These are phyloP conservation scores for Xylaria bambusicola DNA, from an alignment of 495 filamentous ascomycete genomes.

Conservation along the genomic window DNA sequence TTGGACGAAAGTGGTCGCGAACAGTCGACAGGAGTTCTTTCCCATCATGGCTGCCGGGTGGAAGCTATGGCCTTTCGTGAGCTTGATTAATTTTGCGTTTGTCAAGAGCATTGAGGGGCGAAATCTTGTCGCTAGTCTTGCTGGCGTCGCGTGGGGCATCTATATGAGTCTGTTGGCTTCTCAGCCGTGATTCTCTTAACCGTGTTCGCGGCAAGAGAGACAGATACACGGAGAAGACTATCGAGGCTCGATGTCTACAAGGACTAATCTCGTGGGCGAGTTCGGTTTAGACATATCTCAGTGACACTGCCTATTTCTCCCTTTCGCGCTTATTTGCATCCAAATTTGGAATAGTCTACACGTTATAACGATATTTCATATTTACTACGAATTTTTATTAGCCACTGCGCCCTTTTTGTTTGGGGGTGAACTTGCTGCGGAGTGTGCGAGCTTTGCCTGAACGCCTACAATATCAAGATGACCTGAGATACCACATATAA, in stretches of 20 bases:
- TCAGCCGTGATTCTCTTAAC: constrained; percentile 11
- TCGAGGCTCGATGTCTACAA: too few relatives aligned
- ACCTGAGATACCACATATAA: too few relatives aligned
- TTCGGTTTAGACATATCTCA: too few relatives aligned
- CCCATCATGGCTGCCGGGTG: constrained; percentile 71
- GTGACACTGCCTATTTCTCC: background rate
- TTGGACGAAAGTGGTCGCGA: constrained; percentile 35
- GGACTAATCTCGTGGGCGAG: too few relatives aligned
- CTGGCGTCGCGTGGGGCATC: constrained; percentile 83
- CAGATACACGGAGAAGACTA: too few relatives aligned
- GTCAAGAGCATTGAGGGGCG: constrained; percentile 72
- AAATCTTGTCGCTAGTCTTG: constrained; percentile 74
- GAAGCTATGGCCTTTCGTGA: constrained; percentile 85
- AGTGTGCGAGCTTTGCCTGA: too few relatives aligned
- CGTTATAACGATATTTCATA: too few relatives aligned
- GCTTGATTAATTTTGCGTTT: constrained; percentile 74
- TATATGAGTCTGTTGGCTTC: constrained; percentile 75
- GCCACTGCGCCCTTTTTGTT: background rate
- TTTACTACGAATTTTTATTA: too few relatives aligned
- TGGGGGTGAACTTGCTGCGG: background rate
- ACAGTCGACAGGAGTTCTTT: constrained; percentile 60
- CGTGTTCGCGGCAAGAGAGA: too few relatives aligned
- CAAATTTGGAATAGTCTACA: too few relatives aligned
- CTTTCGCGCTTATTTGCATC: too few relatives aligned
- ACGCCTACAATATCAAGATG: too few relatives aligned